These are phyloP conservation scores for Tanacetum coccineum DNA, from an alignment of 129 eudicot genomes.

Conservation along the genomic window DNA sequence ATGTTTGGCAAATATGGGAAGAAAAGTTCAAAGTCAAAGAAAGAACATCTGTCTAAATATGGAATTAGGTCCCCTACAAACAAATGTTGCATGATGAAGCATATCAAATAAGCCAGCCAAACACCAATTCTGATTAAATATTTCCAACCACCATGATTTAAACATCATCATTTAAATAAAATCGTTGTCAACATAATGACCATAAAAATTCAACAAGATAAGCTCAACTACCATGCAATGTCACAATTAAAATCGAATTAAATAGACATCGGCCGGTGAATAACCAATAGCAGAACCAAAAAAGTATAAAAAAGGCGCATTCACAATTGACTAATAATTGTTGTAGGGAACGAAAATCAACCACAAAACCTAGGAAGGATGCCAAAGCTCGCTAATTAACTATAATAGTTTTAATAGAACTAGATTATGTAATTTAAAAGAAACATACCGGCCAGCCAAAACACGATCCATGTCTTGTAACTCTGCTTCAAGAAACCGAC, in stretches of 20 bases:
- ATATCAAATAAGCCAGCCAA: constrained; percentile 31
- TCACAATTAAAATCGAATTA: constrained; percentile 20
- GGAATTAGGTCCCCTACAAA: constrained; percentile 37
- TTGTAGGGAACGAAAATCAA: background rate
- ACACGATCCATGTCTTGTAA: constrained; percentile 93
- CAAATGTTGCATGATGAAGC: constrained; percentile 35
- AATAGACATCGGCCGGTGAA: background rate
- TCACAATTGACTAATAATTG: too few relatives aligned
- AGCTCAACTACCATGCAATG: constrained; percentile 28
- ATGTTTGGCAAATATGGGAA: constrained; percentile 5
- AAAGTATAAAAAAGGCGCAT: background rate
- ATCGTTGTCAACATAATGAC: constrained; percentile 29
- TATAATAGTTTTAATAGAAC: background rate
- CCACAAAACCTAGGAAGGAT: background rate
- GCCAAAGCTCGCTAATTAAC: background rate
- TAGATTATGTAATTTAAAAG: background rate
- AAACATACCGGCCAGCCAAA: constrained; percentile 75
- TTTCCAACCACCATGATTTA: constrained; percentile 49
- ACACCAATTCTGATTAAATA: constrained; percentile 31
- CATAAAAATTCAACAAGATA: constrained; percentile 28
- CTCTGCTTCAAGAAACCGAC: constrained; percentile 98
- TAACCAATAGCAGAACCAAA: background rate
- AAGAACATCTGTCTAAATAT: constrained; percentile 26
- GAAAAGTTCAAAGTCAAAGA: constrained; percentile 22
- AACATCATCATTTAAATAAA: constrained; percentile 31